Evolutionary conservation across 73 alveolate genomes (phyloP).

Genomic region (Paramecium octaurelia): DNA sequence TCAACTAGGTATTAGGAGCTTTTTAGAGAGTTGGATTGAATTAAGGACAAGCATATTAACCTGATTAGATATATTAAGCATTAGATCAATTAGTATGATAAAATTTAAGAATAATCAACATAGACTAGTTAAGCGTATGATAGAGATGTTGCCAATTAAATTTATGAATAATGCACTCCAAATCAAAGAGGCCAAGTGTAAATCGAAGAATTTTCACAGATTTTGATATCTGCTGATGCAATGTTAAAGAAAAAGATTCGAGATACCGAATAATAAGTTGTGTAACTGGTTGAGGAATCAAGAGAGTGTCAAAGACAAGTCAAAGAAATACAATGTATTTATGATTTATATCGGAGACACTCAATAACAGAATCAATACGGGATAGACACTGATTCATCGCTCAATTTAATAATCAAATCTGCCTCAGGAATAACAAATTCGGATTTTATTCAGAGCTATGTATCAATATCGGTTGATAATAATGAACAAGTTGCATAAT

Average conservation of each 20-base stretch:
- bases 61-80: neutral
- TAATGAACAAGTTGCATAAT: neutral
- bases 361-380: neutral
- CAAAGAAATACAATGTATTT: neutral
- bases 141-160: slow-evolving; percentile 27
- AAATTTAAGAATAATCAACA: neutral
- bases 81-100: slow-evolving; percentile 31
- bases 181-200: slow-evolving; percentile 8
- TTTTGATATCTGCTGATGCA: neutral
- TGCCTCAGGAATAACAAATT: neutral
- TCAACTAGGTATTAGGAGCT: neutral
- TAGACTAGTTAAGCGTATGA: neutral
- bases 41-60: neutral
- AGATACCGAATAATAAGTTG: neutral
- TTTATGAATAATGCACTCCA: neutral
- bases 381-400: neutral
- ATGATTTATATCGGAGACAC: neutral
- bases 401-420: neutral
- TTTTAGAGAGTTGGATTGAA: slow-evolving; percentile 9
- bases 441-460: neutral
- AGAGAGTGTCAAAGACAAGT: neutral
- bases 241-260: slow-evolving; percentile 11
- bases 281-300: neutral
- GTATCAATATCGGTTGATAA: slow-evolving; percentile 2
- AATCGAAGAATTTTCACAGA: neutral